Evolutionary conservation across 768 basidiomycete species (phyloP), one percentile per base, ranked within the genome.

Genomic region (Psilocybe subaeruginosa): DNA sequence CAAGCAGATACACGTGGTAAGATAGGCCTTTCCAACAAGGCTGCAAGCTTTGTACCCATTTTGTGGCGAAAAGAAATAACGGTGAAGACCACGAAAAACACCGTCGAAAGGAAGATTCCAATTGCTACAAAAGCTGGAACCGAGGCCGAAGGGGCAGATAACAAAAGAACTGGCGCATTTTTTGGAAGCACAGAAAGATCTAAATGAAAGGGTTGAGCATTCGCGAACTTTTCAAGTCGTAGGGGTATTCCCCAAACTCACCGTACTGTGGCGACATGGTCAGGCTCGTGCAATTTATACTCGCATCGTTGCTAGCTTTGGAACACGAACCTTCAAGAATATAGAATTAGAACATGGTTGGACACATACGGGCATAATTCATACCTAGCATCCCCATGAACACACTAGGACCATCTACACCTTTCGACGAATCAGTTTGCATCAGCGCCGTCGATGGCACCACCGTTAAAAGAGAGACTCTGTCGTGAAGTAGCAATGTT

Each of bases 301-400:
- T 58, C 1, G 80, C 85, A 50, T 72, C 76, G 68, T 85, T 84
- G 31, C 76, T 79, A 0, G 75, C 56, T 56, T 83, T 82, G 11
- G 84, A 74, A 65, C 92, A 93, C 4, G 92, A 92, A 7, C 92
- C 92, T 92, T 54, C 19, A 11, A 23, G 66, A 33, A 62, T 52
- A 17, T 48, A 27, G 9, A 56, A 12, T 52, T 54, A 23, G 67
- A 11, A n/a, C 65, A 54, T 31, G 27, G 11, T 12, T 48, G 27
- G 23, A 45, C 48, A 9, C n/a, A 31, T 4, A 27, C 43, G 29
- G 31, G 30, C 37, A 37, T 37, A 48, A 45, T 23, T 58, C 31
- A n/a, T 72, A 86, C 91, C 91, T 46, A 93, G 73, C 9, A 83
- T 69, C 17, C 92, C 92, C 47, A 92, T 69, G 68, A 87, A 84